Base-by-base conservation (phyloP, 1,139 yeast species). In the Yamadazyma spencermartinsiae region DNA sequence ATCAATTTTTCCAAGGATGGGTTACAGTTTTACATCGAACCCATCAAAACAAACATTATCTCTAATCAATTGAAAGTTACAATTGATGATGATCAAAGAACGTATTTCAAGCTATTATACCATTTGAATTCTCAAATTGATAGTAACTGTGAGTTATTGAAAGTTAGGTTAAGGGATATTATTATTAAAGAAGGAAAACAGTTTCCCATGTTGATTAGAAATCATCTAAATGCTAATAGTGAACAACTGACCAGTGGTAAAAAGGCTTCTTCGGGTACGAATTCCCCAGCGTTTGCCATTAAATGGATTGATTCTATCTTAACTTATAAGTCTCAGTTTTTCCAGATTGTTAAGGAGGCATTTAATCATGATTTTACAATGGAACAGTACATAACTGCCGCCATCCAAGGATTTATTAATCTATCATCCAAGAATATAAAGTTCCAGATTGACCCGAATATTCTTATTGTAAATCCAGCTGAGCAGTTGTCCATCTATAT, bases 401-500 rank as follows among this genome's bases (percentile, higher is more conserved):
- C 89, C 0, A 78, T 87, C 54, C 69, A 82, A 12, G 78, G 74
- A 17, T 79, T 83, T 51, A 67, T 89, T 28, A 86, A 86, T 53
- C 44, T 53, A 1, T 31, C 19, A 9, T 14, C 40, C 4, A 38
- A 31, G 19, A 8, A 20, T 4, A 37, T 33, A 17, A 40, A 37
- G 20, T 13, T 25, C 42, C 10, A 44, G 42, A 9, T 16, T 12
- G 38, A 48, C 39, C 34, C 43, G 3, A 42, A 40, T 11, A 57
- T 65, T 30, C 73, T 76, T 36, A 56, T 65, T 2, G 56, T 62
- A 2, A 79, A 79, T 49, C 77, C 86, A 0, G 76, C 95, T 0
- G 97, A 90, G 53, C 76, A 74, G 44, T 60, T 90, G 32, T 85
- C 96, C 0, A 61, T 85, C 5, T 89, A 74, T 58, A 76, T 90